A percentile compares a stretch with the other conserved stretches of the same genome.
Evolutionary conservation across 345 rosid species (phyloP).

Genomic region (Microthlaspi erraticum): DNA sequence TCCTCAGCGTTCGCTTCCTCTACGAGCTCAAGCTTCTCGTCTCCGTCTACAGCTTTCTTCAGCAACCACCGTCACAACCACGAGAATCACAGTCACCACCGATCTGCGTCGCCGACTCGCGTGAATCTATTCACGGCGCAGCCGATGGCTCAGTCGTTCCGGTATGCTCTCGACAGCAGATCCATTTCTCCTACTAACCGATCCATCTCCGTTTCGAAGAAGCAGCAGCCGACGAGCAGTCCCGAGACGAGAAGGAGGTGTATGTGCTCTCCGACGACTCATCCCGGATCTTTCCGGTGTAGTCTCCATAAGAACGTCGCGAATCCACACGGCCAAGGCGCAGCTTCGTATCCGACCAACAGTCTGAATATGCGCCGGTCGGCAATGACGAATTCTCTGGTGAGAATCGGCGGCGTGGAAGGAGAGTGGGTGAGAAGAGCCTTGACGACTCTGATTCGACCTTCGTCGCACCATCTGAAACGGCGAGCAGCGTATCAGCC

Average conservation of each 20-base stretch:
- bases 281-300: constrained; percentile 87
- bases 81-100: constrained; percentile 24
- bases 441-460: constrained; percentile 81
- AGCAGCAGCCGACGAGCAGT: constrained; percentile 40
- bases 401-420: constrained; percentile 92
- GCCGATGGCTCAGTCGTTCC: constrained; percentile 36
- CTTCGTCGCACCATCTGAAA: constrained; percentile 86
- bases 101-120: constrained; percentile 48
- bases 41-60: constrained; percentile 44
- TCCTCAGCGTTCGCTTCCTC: constrained; percentile 44
- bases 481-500: constrained; percentile 66
- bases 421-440: constrained; percentile 93
- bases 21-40: constrained; percentile 44
- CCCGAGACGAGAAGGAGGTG: constrained; percentile 59
- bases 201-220: constrained; percentile 57
- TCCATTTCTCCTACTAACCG: constrained; percentile 54
- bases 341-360: constrained; percentile 54
- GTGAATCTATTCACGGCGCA: constrained; percentile 30
- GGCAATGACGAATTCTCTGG: constrained; percentile 90
- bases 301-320: constrained; percentile 62
- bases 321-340: constrained; percentile 42
- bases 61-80: constrained; percentile 23
- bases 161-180: constrained; percentile 39
- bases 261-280: constrained; percentile 93
- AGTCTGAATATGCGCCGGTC: constrained; percentile 81